These are phyloP conservation scores for Coemansia sp. DNA, from an alignment of 192 early-diverging fungal genomes.

Conservation along the genomic window DNA sequence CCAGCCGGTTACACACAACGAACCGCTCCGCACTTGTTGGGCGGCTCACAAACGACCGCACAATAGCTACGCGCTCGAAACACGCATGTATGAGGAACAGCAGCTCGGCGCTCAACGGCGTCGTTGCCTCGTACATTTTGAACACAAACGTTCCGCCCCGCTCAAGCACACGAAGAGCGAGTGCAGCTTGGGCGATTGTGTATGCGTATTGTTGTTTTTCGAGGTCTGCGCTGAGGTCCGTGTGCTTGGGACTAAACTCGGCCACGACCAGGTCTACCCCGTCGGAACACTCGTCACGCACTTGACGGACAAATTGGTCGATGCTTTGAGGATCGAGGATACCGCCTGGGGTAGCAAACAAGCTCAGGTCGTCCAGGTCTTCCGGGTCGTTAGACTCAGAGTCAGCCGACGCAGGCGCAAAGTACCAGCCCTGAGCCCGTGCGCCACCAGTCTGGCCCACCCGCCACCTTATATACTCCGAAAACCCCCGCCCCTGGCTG, in stretches of 20 bases:
- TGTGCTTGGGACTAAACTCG: not conserved
- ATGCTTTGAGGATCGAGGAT: constrained; percentile 18
- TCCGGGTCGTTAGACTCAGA: not conserved
- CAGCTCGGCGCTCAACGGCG: constrained; percentile 38
- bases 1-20: constrained; percentile 28
- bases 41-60: constrained; percentile 19
- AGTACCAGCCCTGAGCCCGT: constrained; percentile 27
- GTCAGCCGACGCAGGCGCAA: constrained; percentile 3
- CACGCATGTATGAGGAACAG: constrained; percentile 29
- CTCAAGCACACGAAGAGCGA: constrained; percentile 21
- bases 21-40: constrained; percentile 30
- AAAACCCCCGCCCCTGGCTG: constrained; percentile 14
- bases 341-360: not conserved
- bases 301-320: constrained; percentile 24
- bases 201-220: constrained; percentile 30
- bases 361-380: not conserved
- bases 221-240: constrained; percentile 7
- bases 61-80: constrained; percentile 38
- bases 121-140: constrained; percentile 23
- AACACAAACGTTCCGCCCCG: constrained; percentile 38
- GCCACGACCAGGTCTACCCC: constrained; percentile 43
- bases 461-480: constrained; percentile 38
- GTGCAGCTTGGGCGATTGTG: constrained; percentile 25
- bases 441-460: not conserved
- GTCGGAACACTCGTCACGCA: not conserved